Base-by-base conservation (phyloP, 116 monocot species). In the Dioscorea cayenensis region DNA sequence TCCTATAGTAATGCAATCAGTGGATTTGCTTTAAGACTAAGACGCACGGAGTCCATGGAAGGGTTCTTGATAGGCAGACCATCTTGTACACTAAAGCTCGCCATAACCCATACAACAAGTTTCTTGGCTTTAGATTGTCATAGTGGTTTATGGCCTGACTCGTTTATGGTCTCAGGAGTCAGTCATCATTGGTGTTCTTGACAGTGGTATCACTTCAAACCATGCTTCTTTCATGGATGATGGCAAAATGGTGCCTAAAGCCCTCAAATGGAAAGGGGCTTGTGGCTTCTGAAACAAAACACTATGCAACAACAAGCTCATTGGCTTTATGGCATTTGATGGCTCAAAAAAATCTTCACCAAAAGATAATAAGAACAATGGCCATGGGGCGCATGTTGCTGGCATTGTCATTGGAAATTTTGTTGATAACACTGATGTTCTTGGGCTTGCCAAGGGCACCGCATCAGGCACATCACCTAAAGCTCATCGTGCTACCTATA, bases 301-400 rank as follows among this genome's bases (percentile, higher is more conserved):
- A n/a, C n/a, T n/a, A n/a, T n/a, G n/a, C n/a, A n/a, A 71, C 65
- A 72, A 71, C 72, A 77, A 77, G 66, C 58, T 77, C 9, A 65
- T 77, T 9, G 77, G 77, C 9, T 55, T 58, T 20, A 17, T 65
- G 0, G 32, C 32, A 35, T 17, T 17, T 13, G 35, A 12, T 0
- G 65, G 65, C 32, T 29, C 29, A 29, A 28, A 16, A 28, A 17
- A 35, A 1, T 4, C 28, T 22, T 35, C 28, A 3, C 65, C 65
- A 35, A 23, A 22, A 7, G 70, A 71, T 51, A 35, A 21, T 66
- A 52, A 59, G 14, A 55, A 55, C 5, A 17, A 55, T 14, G 77
- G 77, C 9, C 77, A 77, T 36, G 77, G 77, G 22, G 72, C 71
- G 8, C 77, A 77, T 25, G 65, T 71, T 2, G 77, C 77, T 0